Base-by-base conservation (phyloP, 768 basidiomycete species). In the Trametopsis cervina region DNA sequence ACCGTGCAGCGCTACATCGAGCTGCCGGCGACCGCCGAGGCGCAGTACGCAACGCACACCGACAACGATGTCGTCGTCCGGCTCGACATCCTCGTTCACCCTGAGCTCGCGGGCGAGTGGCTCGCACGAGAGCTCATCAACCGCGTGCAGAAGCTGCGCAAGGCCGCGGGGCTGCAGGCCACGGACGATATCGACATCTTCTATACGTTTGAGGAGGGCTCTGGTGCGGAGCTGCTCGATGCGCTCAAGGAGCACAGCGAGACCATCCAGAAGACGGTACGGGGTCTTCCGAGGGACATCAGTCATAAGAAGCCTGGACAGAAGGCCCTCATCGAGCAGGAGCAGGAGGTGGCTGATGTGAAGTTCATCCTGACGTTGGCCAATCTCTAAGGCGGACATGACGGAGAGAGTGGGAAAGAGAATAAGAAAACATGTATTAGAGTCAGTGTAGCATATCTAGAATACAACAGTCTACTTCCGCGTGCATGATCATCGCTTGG, bases 41-140 rank as follows among this genome's bases (percentile, higher is more conserved):
- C 40, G 27, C 81, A 83, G 54, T 85, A 79, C 55, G 81, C 83
- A 36, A 90, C 87, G 23, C 83, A 93, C 53, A 91, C 92, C 18
- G 90, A 98, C 68, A 89, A 86, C 59, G 93, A 98, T 57, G 93
- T 97, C 44, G 94, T 96, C 42, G 78, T 98, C 52, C 76, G 95
- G 40, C 80, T 99, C 35, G 96, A 99, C 66, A 80, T 91, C 46
- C 81, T 86, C 63, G 76, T 85, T 40, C 89, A 96, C 58, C 76
- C 85, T 0, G 91, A 97, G 53, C 76, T 98, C 38, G 80, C 84
- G 64, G 74, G 80, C 43, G 89, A 97, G 70, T 93, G 90, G 74
- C 73, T 93, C 21, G 84, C 89, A 40, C 80, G 96, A 39, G 90
- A 95, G 65, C 66, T 97, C 54, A 85, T 87, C 54, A 95, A 93